Base-by-base conservation (phyloP, 805 yeast genomes). In the Wickerhamomyces canadensis region DNA sequence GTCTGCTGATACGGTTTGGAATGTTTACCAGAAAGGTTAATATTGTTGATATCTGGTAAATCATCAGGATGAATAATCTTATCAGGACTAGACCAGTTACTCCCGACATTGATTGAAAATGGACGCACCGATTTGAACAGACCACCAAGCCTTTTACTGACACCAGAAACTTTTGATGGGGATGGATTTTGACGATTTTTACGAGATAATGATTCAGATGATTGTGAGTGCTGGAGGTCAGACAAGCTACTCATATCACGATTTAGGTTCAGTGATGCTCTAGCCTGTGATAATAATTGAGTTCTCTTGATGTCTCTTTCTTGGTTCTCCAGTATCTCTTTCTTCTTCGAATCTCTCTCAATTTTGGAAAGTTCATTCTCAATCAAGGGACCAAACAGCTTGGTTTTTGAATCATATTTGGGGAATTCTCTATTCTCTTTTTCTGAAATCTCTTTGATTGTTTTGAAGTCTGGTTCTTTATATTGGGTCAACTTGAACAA, bases 111-210 rank as follows among this genome's bases (percentile, higher is more conserved):
- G 31, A 77, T 64, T 1, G 83, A 70, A 45, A 82, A 82, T 19
- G 85, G 80, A 37, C 84, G 68, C 1, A 76, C 64, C 13, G 64
- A 58, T 42, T 73, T 78, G 51, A 78, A 74, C 24, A 78, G 58
- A 0, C 84, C 84, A 41, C 81, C 77, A 4, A 78, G 60, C 41
- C 74, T 74, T 43, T 62, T 65, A 30, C 67, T 56, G 42, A 65
- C 62, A 19, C 49, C 52, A 11, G 52, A 31, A 10, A 34, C 32
- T 37, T 45, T 51, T 4, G 51, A 43, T 5, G 58, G 54, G 6
- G 54, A 42, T 13, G 44, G 33, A 9, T 31, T 25, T 36, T 43
- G 53, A 23, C 45, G 48, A 7, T 43, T 44, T 32, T 47, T 51
- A 6, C 54, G 51, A 13, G 37, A 13, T 4, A n/a, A n/a, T 8